Conservation (phyloP, 768 basidiomycete genomes). For the Auriscalpium orientale region DNA sequence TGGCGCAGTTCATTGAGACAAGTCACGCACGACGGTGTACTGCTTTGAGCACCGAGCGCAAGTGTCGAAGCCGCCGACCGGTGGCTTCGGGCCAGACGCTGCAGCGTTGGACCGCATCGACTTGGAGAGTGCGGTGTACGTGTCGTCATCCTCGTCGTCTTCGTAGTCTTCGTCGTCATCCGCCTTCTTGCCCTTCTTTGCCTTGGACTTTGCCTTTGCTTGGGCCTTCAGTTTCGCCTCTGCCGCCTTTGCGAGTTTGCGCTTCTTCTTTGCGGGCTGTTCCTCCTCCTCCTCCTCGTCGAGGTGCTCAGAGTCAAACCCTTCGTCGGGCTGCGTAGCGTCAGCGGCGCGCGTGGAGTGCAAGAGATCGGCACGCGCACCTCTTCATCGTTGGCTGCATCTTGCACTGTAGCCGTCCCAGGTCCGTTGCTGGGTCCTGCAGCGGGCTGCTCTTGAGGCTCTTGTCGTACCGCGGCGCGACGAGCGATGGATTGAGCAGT, state of each 20-base stretch:
- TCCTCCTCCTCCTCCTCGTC: slow-evolving; percentile 20
- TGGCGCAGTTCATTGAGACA: background rate
- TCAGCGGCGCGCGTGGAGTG: too few species aligned
- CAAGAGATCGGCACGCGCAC: slow-evolving; percentile 1
- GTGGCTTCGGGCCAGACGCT: slow-evolving; percentile 40
- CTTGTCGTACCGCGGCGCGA: slow-evolving; percentile 24
- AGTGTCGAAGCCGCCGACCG: slow-evolving; percentile 69
- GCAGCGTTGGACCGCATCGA: slow-evolving; percentile 30
- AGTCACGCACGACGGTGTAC: slow-evolving; percentile 77
- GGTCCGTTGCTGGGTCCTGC: slow-evolving; percentile 36
- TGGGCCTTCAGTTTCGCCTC: slow-evolving; percentile 35
- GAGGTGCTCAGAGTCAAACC: slow-evolving; percentile 13
- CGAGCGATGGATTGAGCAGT: slow-evolving; percentile 35
- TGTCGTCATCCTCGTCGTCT: slow-evolving; percentile 39
- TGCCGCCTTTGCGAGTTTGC: slow-evolving; percentile 41
- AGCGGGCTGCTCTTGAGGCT: slow-evolving; percentile 26
- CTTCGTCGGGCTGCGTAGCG: background rate
- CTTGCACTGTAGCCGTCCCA: slow-evolving; percentile 9
- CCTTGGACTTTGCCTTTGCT: slow-evolving; percentile 32
- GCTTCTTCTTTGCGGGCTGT: slow-evolving; percentile 40
- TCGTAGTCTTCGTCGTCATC: slow-evolving; percentile 36
- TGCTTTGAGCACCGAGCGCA: slow-evolving; percentile 79
- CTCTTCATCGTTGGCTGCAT: slow-evolving; percentile 15
- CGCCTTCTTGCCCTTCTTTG: slow-evolving; percentile 16
- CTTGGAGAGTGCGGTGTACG: slow-evolving; percentile 60